Base-by-base conservation (phyloP, 2,329 filamentous ascomycete species). In the Paraconiothyrium brasiliense region DNA sequence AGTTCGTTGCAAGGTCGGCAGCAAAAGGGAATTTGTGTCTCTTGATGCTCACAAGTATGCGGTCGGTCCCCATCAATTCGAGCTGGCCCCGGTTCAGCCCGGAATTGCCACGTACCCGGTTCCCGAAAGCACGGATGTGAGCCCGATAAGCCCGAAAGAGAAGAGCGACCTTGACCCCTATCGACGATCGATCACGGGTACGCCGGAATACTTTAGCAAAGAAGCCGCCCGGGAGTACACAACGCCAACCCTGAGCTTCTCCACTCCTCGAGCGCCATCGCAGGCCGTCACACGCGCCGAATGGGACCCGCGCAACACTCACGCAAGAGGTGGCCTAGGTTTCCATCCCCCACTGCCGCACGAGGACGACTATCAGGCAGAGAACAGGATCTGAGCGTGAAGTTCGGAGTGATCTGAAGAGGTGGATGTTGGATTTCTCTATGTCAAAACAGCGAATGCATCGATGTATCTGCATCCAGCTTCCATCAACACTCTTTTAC, bases 11-110 rank as follows among this genome's bases (percentile, higher is more conserved):
- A 80, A 83, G 57, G 75, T 81, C 62, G 82, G 79, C 67, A 79
- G 81, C 61, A 87, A 90, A 74, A 87, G 88, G 70, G 94, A 98
- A 77, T 98, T 97, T 71, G 91, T 97, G 66, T 96, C 92, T 43
- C 89, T 91, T 49, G 94, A 97, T 75, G 93, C 93, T 22, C 35
- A 51, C 46, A 71, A 61, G 55, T 75, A 72, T 59, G 76, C 68
- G 47, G 70, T 69, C 54, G 73, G 77, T 39, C 54, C 69, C 10
- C 73, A 70, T 32, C 69, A 73, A 41, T 80, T 71, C 64, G 78
- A 80, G 60, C 56, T 80, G 46, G 69, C 70, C 24, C 78, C 78
- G 51, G 71, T 79, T 47, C 35, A 64, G 22, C 55, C 61, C 35
- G 58, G 50, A 24, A 46, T 67, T 24, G 49, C 72, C 1, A 71